Base-by-base conservation (phyloP, 345 rosid genomes). In the Eucalyptus microcorys region DNA sequence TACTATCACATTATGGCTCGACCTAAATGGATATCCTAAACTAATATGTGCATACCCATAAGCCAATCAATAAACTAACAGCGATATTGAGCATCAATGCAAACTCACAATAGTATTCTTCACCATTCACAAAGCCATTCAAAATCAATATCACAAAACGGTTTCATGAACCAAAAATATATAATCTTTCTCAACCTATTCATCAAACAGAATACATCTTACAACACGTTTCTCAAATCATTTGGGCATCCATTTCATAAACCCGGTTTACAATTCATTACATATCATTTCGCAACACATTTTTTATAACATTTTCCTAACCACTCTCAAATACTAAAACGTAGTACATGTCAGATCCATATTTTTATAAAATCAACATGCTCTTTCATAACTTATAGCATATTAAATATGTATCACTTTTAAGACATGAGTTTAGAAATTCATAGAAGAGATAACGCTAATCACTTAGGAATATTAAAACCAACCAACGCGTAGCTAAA, bases 21-120 rank as follows among this genome's bases (percentile, higher is more conserved):
- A 8, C 30, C 30, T 0, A 55, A 0, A 55, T 22, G 6, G 30
- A 22, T 22, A 55, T 55, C 5, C 13, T 55, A 24, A 55, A 55
- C 61, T 55, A 55, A 13, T 55, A 55, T 24, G 14, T 6, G 0
- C 61, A 10, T 55, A 55, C 61, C 61, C 61, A 55, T 10, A 55
- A 55, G 61, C 61, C 61, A 22, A 22, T 55, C 30, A 24, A 24
- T 55, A 13, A 3, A 55, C 61, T 55, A 22, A 55, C 61, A 24
- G 2, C 0, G 3, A 55, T 55, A 55, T 55, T 11, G 3, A 55
- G 61, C 30, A 55, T 10, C 61, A 10, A 14, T 16, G 14, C 61
- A 55, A 55, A 24, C 30, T 55, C 61, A 55, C 30, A 24, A 24
- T 2, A 0, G 0, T 55, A 55, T 55, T 55, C 61, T 55, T 55